Base-by-base conservation (phyloP, 192 early-diverging fungal species). In the Backusella sp. region DNA sequence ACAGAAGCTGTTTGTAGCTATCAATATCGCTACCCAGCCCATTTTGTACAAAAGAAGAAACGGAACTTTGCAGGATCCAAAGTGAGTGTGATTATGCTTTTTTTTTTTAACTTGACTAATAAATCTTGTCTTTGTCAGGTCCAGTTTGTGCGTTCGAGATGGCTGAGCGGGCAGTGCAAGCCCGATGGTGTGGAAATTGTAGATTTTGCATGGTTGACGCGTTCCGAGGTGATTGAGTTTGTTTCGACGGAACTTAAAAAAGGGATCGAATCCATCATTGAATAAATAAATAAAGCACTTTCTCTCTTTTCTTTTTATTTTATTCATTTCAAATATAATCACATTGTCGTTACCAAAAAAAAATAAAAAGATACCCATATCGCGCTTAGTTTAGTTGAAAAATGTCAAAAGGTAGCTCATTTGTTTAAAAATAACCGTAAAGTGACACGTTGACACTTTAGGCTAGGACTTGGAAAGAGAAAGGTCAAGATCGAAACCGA, bases 191-290 rank as follows among this genome's bases (percentile, higher is more conserved):
- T 88, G 28, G 83, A 91, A 77, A 83, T 88, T 35, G 74, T 84
- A 17, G 91, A 94, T 73, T 90, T 88, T 82, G 92, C 90, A 26
- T 95, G 94, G 94, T 81, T 92, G 56, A 93, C 90, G 12, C 91
- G 91, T 82, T 76, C 89, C 69, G 92, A 94, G 76, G 80, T 93
- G 72, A 76, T 77, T 67, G 53, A 86, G 21, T 89, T 88, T 78
- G 84, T 88, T 21, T 34, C 79, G 26, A 41, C 56, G 15, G 79
- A 88, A 7, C 90, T 88, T 79, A 88, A 85, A 72, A 53, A 79
- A 1, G 87, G 83, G 30, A 84, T 91, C 26, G 74, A 86, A 73
- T 82, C 89, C 41, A 82, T 91, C 80, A 72, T 91, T 11, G 77
- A 80, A 11, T 84, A 86, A 70, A 77, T 39, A 8, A 78, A 26